Evolutionary conservation across 2,329 filamentous ascomycete genomes (phyloP).

Genomic region (Aspergillus sp.): DNA sequence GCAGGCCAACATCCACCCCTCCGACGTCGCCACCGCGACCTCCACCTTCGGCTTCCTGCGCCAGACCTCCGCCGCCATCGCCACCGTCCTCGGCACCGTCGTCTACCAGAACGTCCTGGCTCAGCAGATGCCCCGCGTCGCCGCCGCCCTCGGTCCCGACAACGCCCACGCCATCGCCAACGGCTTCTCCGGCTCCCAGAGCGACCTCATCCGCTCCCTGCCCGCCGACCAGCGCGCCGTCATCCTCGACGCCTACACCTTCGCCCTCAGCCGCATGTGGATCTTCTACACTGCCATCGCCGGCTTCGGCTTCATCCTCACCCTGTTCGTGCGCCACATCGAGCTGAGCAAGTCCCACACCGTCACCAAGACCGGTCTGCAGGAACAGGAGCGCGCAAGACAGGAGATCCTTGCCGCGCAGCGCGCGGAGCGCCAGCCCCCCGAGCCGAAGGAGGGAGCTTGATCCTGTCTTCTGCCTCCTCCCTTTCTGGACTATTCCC

Average conservation of each 20-base stretch:
- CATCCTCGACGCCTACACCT: slow-evolving; percentile 42
- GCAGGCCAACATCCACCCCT: slow-evolving; percentile 58
- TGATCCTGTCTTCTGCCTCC: slow-evolving; percentile 1
- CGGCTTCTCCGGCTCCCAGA: slow-evolving; percentile 36
- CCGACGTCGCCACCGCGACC: slow-evolving; percentile 62
- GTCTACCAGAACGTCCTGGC: slow-evolving; percentile 41
- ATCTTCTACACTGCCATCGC: slow-evolving; percentile 46
- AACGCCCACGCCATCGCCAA: slow-evolving; percentile 21
- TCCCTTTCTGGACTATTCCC: not conserved
- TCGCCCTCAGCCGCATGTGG: slow-evolving; percentile 49
- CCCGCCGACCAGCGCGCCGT: slow-evolving; percentile 30
- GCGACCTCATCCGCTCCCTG: slow-evolving; percentile 33
- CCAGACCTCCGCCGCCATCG: slow-evolving; percentile 56
- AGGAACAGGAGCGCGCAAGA: slow-evolving; percentile 42
- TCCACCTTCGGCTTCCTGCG: slow-evolving; percentile 61
- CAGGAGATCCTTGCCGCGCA: slow-evolving; percentile 30
- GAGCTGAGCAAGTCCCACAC: slow-evolving; percentile 42
- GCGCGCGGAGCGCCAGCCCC: slow-evolving; percentile 16
- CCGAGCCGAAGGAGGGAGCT: slow-evolving; percentile 58
- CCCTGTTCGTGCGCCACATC: slow-evolving; percentile 37
- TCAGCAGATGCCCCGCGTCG: slow-evolving; percentile 27
- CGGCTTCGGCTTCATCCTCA: slow-evolving; percentile 37
- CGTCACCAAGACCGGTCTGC: slow-evolving; percentile 45
- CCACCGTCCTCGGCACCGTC: slow-evolving; percentile 58
- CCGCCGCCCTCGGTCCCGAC: slow-evolving; percentile 27